Conservation (phyloP, 1,284 basidiomycete species). For the Apiotrichum porosum region DNA sequence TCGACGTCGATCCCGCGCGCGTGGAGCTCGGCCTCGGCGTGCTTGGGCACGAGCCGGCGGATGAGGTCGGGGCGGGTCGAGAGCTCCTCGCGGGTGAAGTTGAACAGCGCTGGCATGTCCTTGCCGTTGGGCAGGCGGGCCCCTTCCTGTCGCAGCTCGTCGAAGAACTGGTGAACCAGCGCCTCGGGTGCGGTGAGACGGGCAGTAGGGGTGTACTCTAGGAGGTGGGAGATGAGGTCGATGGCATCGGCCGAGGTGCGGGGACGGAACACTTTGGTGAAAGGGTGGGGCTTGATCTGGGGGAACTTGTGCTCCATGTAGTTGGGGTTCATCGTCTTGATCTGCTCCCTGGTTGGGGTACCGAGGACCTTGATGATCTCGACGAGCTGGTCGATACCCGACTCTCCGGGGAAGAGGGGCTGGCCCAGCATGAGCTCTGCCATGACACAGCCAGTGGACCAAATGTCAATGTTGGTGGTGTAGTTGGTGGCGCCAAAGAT, state of each 20-base stretch:
- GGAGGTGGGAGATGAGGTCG: constrained; percentile 85
- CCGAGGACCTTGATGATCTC: constrained; percentile 99
- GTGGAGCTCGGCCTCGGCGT: constrained; percentile 82
- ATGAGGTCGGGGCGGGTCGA: constrained; percentile 93
- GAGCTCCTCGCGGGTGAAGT: constrained; percentile 95
- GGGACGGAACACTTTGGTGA: constrained; percentile 97
- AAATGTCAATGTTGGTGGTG: constrained; percentile 99
- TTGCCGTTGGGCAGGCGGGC: constrained; percentile 94
- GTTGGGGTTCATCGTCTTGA: constrained; percentile 99
- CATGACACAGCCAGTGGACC: constrained; percentile 99
- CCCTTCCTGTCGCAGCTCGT: constrained; percentile 85
- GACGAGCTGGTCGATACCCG: constrained; percentile 98
- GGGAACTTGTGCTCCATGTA: constrained; percentile 99
- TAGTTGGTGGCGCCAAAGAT: constrained; percentile 99
- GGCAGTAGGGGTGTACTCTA: constrained; percentile 95
- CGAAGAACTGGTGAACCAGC: constrained; percentile 95
- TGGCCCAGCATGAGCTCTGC: constrained; percentile 99
- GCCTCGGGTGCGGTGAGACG: constrained; percentile 79
- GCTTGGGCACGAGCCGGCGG: constrained; percentile 79
- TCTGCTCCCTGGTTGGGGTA: constrained; percentile 96
- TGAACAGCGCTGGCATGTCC: constrained; percentile 88
- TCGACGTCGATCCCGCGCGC: constrained; percentile 82
- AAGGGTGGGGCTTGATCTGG: constrained; percentile 96
- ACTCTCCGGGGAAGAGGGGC: constrained; percentile 97
- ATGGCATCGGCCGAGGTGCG: constrained; percentile 95